Base-by-base conservation (phyloP, 169 alveolate species). In the Cyclospora cayetanensis region DNA sequence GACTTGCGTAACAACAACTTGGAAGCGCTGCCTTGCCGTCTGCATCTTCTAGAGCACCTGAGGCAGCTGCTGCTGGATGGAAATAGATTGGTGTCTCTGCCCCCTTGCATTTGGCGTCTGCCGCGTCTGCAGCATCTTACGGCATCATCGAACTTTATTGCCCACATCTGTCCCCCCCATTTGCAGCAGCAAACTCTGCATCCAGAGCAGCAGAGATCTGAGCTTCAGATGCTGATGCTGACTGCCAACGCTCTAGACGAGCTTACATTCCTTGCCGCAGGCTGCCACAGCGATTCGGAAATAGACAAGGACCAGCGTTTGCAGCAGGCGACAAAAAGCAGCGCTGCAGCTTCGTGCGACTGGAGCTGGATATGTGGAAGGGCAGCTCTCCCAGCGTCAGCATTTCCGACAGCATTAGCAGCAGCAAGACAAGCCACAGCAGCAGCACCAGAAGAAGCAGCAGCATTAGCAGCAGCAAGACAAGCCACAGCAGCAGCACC, bases 41-140 rank as follows among this genome's bases (percentile, higher is more conserved):
- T 76, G 2, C 60, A 12, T 27, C 29, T 5, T 9, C 86, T 76
- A 11, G n/a, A 11, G 20, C 41, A 22, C 65, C 86, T 76, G 34
- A 35, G 22, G 37, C 35, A 20, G 41, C 86, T 76, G 39, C 86
- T 76, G 12, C 86, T 76, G n/a, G 86, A 76, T 27, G 86, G 86
- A 12, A 76, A 76, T 41, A 41, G 15, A 20, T 50, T 76, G 37
- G 3, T 27, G 86, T 2, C 63, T 2, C 50, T 76, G 66, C 86
- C 86, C n/a, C 43, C 60, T 22, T 46, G 60, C 60, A 46, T 46
- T 22, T 46, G 60, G 60, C 60, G 60, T 12, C 60, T 46, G 60
- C 60, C 60, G 25, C 60, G 60, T 22, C 60, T 46, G 2, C 60
- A 46, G 60, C 60, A 15, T 12, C 60, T 46, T 12, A 15, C 60